phyloP scores from a whole-genome alignment of 768 basidiomycete genomes.

The Podaxis mareebaensis region DNA sequence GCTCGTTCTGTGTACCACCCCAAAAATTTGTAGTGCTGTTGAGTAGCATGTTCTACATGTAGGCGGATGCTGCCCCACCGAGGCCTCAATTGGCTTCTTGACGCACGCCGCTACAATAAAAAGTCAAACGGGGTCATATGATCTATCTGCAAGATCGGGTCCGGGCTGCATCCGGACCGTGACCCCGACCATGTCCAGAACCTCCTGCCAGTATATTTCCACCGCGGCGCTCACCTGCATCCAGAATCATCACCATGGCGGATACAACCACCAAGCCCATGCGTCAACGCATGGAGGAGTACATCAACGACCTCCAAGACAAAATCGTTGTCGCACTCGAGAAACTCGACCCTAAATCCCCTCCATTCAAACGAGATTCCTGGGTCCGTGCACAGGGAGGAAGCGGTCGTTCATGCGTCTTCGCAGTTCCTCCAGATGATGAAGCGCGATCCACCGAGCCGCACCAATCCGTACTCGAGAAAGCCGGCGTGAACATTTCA shows the following conservation, averaged over 20 bases:
- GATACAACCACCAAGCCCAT: conserved; percentile 42
- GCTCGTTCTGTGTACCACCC: too few species aligned
- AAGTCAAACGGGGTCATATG: too few species aligned
- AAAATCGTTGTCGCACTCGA: conserved; percentile 79
- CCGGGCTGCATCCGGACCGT: neutral
- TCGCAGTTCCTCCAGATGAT: conserved; percentile 51
- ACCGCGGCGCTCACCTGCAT: neutral
- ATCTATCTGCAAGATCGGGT: too few species aligned
- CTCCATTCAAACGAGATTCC: conserved; percentile 77
- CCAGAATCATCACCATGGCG: conserved; percentile 18
- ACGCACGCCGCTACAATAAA: too few species aligned
- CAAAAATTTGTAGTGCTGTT: too few species aligned
- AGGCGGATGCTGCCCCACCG: too few species aligned
- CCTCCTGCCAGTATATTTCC: neutral
- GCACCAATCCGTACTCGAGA: conserved; percentile 70
- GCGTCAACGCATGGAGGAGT: conserved; percentile 77
- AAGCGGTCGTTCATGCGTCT: conserved; percentile 80
- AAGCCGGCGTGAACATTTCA: conserved; percentile 94
- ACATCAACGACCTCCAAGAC: conserved; percentile 75
- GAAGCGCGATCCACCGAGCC: conserved; percentile 19
- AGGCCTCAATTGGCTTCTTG: too few species aligned
- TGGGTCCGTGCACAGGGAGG: conserved; percentile 78
- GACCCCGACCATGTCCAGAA: neutral
- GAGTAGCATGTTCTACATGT: too few species aligned
- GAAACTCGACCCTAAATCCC: conserved; percentile 68